Conservation (phyloP, 441 rosid genomes). For the Viola pubescens region DNA sequence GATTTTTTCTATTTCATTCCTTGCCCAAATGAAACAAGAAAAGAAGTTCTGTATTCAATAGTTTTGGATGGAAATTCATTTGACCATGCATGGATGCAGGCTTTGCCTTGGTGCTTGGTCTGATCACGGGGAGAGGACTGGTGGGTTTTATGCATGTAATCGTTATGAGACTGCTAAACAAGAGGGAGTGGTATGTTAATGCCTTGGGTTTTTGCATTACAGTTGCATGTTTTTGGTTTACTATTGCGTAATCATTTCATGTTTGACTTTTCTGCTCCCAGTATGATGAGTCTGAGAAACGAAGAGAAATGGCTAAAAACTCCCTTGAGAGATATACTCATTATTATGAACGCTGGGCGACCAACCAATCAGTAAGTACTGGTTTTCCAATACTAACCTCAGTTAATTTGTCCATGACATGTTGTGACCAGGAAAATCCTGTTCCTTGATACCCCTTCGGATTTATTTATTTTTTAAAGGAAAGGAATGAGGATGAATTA, state of each 20-base stretch:
- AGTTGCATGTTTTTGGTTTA: neutral
- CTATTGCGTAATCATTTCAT: conserved; percentile 9
- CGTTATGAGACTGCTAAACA: conserved; percentile 89
- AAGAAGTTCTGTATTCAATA: neutral
- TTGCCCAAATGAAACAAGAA: neutral
- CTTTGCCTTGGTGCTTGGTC: conserved; percentile 96
- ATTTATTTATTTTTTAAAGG: too few relatives aligned
- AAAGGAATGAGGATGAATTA: too few relatives aligned
- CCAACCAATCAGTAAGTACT: conserved; percentile 67
- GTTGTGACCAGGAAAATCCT: too few relatives aligned
- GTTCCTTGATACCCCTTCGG: too few relatives aligned
- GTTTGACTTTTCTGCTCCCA: conserved; percentile 19
- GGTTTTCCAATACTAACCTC: neutral
- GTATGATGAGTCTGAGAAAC: conserved; percentile 77
- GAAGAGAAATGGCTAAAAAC: conserved; percentile 90
- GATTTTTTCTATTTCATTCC: too few relatives aligned
- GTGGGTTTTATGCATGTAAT: conserved; percentile 94
- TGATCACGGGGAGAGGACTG: conserved; percentile 89
- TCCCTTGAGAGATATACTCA: conserved; percentile 89
- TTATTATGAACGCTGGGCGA: conserved; percentile 97
- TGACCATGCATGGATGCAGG: conserved; percentile 35
- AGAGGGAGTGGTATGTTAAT: conserved; percentile 70
- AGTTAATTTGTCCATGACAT: neutral
- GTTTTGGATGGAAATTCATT: neutral
- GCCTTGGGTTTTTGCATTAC: conserved; percentile 7